phyloP scores from a whole-genome alignment of 306 rosid species.

The Neltuma alba region DNA sequence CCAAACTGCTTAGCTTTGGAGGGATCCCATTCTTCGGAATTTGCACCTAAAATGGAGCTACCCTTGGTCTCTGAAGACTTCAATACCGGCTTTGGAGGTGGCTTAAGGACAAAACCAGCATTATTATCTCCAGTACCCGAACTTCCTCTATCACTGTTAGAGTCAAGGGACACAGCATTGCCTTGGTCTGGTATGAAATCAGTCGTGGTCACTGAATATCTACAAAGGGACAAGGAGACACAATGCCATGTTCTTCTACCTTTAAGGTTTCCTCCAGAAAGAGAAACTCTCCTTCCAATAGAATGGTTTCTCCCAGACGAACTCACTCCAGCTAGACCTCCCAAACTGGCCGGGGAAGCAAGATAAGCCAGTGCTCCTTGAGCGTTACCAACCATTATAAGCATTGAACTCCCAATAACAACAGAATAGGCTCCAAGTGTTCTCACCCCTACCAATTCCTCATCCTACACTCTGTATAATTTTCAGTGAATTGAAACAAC shows the following conservation, averaged over 20 bases:
- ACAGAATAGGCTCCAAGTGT: conserved; percentile 24
- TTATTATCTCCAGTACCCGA: conserved; percentile 47
- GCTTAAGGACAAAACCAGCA: conserved; percentile 78
- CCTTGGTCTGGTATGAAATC: conserved; percentile 86
- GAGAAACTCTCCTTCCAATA: conserved; percentile 64
- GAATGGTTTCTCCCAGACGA: conserved; percentile 65
- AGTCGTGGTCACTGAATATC: conserved; percentile 78
- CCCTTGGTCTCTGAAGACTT: conserved; percentile 52
- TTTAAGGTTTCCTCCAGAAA: conserved; percentile 58
- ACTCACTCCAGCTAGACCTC: conserved; percentile 58
- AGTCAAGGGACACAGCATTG: conserved; percentile 76
- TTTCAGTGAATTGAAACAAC: background rate
- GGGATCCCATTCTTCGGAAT: conserved; percentile 49
- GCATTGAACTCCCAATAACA: conserved; percentile 41
- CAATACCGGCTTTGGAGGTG: conserved; percentile 81
- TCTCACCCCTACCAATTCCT: conserved; percentile 31
- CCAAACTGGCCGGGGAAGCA: conserved; percentile 74
- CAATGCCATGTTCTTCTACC: conserved; percentile 72
- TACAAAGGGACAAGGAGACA: conserved; percentile 81
- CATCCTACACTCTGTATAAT: conserved; percentile 23
- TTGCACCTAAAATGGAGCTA: conserved; percentile 43
- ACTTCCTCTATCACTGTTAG: conserved; percentile 55
- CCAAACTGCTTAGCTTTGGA: conserved; percentile 42
- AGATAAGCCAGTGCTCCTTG: conserved; percentile 87
- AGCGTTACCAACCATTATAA: conserved; percentile 63